phyloP scores from a whole-genome alignment of 257 asterid species.

The Mitragyna speciosa region DNA sequence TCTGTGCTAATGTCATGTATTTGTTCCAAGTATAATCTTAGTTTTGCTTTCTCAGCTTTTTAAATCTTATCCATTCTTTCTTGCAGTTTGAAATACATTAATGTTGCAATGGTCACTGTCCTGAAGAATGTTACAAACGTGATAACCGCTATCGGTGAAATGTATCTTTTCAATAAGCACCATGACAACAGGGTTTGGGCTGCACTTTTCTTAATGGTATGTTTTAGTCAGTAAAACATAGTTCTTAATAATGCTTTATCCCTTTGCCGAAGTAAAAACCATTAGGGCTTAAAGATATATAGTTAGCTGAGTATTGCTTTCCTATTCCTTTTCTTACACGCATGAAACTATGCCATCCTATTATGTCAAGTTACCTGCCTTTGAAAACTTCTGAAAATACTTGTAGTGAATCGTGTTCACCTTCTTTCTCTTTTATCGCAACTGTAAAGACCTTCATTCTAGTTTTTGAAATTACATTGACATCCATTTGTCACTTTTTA shows the following conservation, averaged over 20 bases:
- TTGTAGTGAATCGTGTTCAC: neutral
- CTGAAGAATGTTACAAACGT: conserved; percentile 96
- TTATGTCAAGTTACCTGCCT: neutral
- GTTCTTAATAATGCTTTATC: neutral
- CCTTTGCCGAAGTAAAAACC: neutral
- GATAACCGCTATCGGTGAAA: conserved; percentile 95
- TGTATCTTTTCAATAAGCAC: conserved; percentile 85
- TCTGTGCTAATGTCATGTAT: neutral
- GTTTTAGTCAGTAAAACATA: conserved; percentile 16
- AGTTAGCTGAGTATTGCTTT: neutral
- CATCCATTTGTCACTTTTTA: neutral
- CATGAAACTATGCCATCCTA: neutral
- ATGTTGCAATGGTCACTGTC: conserved; percentile 99
- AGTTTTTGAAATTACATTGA: neutral
- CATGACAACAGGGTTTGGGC: conserved; percentile 95
- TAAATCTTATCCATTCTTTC: conserved; percentile 5
- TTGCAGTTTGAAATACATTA: conserved; percentile 83
- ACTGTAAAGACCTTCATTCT: too few relatives aligned
- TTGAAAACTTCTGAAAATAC: neutral
- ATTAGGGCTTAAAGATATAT: neutral
- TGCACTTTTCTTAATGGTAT: conserved; percentile 94
- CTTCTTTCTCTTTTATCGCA: neutral
- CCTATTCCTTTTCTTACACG: neutral
- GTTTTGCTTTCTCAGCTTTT: neutral
- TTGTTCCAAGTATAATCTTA: neutral